Evolutionary conservation across 352 stramenopile genomes (phyloP).

Genomic region (Aphanomyces euteiches): DNA sequence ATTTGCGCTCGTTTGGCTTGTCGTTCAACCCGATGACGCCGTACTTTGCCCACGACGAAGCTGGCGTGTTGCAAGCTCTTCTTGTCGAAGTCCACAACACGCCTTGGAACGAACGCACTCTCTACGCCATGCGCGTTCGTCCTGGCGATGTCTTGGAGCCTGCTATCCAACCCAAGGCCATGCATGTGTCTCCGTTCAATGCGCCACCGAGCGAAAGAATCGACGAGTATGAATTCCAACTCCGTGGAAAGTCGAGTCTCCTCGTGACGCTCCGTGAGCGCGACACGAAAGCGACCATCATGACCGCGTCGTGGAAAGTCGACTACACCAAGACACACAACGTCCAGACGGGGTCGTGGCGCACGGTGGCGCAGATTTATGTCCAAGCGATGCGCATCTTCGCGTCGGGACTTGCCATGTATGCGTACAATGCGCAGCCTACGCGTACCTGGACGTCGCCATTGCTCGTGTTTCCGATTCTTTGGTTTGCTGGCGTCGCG

Average conservation of each 20-base stretch:
- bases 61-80: slow-evolving; percentile 1
- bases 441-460: not conserved
- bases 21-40: slow-evolving; percentile 23
- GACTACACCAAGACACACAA: slow-evolving; percentile 14
- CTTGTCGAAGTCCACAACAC: slow-evolving; percentile 28
- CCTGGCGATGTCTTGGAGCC: slow-evolving; percentile 4
- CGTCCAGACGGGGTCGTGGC: slow-evolving; percentile 17
- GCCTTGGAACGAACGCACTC: slow-evolving; percentile 22
- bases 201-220: not conserved
- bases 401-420: slow-evolving; percentile 8
- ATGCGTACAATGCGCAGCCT: slow-evolving; percentile 16
- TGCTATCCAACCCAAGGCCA: slow-evolving; percentile 17
- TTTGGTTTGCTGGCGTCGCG: slow-evolving; percentile 2
- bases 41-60: slow-evolving; percentile 24
- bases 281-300: slow-evolving; percentile 7
- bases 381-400: slow-evolving; percentile 5
- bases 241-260: slow-evolving; percentile 22
- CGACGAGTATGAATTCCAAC: slow-evolving; percentile 26
- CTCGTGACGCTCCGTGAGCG: slow-evolving; percentile 7
- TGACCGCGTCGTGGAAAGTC: slow-evolving; percentile 26
- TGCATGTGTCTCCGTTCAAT: slow-evolving; percentile 27
- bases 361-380: slow-evolving; percentile 16
- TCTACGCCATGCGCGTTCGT: slow-evolving; percentile 20
- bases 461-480: not conserved
- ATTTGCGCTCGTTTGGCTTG: slow-evolving; percentile 13